Base-by-base conservation (phyloP, 176 grass and related monocot species). In the Canna indica region DNA sequence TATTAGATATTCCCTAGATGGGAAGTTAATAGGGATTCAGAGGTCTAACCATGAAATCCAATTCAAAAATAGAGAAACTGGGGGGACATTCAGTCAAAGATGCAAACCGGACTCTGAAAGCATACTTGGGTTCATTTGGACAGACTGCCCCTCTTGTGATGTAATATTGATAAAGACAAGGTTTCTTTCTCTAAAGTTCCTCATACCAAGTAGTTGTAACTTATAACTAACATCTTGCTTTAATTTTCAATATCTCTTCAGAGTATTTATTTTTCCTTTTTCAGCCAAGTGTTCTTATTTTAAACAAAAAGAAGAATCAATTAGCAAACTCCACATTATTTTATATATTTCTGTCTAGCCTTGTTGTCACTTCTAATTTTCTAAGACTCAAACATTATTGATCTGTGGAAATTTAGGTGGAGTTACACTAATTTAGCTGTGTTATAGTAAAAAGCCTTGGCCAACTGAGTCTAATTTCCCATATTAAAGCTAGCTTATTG, bases 81-180 rank as follows among this genome's bases (percentile, higher is more conserved):
- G 86, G 33, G 64, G 75, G 46, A 81, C 71, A 22, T 87, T 86
- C 77, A 90, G 42, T 78, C 81, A 68, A 64, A 92, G 90, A 73
- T 87, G 84, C 79, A 92, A 74, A 71, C 67, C 68, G 44, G 93
- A 92, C 85, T 91, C 88, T 58, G 89, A 97, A 81, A 88, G 81
- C 52, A 82, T 92, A 81, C 89, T 92, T 52, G 86, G 88, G 25
- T 92, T 97, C 80, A 90, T 97, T 82, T 97, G 93, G 93, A 92
- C 93, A 69, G 93, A 92, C 72, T 92, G 84, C 74, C 89, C 89
- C 48, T 85, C 89, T 56, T 97, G 93, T 78, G 93, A 97, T 81
- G 71, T 92, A 33, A 83, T 97, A 85, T 64, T 97, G 36, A 74
- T 97, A 60, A 97, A 97, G 86, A 92, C 86, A 92, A 92, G 86